These are phyloP conservation scores for Stromatinia cepivora DNA, from an alignment of 2,329 filamentous ascomycete species.

Conservation along the genomic window DNA sequence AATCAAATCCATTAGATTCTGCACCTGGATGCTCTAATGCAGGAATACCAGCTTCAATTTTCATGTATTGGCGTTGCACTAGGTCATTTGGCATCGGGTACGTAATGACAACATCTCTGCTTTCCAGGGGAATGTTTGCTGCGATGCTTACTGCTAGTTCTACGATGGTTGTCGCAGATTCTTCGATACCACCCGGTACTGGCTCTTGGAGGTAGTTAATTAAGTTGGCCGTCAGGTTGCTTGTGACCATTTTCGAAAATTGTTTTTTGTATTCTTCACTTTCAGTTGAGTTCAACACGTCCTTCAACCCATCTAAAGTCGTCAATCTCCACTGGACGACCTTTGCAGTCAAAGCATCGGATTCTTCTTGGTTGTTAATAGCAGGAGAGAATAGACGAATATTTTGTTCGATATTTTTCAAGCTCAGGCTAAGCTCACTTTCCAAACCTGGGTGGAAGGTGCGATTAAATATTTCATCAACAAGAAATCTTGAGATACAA, in stretches of 20 bases:
- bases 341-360: conserved; percentile 82
- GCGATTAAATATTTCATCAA: conserved; percentile 86
- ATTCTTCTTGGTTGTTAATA: conserved; percentile 78
- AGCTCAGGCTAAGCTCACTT: conserved; percentile 67
- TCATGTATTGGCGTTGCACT: conserved; percentile 76
- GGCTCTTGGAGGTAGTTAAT: conserved; percentile 75
- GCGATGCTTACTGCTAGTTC: conserved; percentile 86
- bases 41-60: conserved; percentile 70
- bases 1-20: conserved; percentile 36
- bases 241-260: conserved; percentile 70
- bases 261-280: conserved; percentile 65
- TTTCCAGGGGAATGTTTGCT: conserved; percentile 84
- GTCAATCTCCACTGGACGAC: conserved; percentile 91
- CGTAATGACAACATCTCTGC: conserved; percentile 82
- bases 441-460: conserved; percentile 93
- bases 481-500: conserved; percentile 84
- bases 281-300: conserved; percentile 64
- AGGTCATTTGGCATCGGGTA: conserved; percentile 78
- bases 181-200: conserved; percentile 77
- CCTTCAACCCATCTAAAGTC: conserved; percentile 85
- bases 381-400: conserved; percentile 77
- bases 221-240: conserved; percentile 66
- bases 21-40: conserved; percentile 50
- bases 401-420: conserved; percentile 86
- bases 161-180: conserved; percentile 87